Evolutionary conservation across 495 filamentous ascomycete genomes (phyloP).

Genomic region (Penicillium macrosclerotiorum): DNA sequence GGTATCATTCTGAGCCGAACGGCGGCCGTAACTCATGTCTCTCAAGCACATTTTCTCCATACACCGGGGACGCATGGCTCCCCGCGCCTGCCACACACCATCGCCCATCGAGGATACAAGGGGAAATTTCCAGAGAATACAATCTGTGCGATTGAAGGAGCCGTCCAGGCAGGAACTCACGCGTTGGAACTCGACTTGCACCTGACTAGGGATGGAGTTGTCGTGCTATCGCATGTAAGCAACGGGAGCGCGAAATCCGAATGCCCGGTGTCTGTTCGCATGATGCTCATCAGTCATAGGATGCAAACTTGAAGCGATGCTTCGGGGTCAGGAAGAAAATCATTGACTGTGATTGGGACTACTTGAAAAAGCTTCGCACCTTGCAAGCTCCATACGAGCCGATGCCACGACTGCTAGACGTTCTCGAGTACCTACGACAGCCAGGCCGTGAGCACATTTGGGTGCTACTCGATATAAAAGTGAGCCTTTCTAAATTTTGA

Average conservation of each 20-base stretch:
- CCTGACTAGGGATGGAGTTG: constrained; percentile 74
- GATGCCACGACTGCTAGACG: constrained; percentile 73
- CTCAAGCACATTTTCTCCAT: constrained; percentile 17
- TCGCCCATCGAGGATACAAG: constrained; percentile 86
- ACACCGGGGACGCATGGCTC: constrained; percentile 3
- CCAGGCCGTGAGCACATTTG: constrained; percentile 65
- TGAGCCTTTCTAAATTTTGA: constrained; percentile 21
- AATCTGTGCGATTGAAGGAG: constrained; percentile 70
- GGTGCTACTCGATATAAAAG: constrained; percentile 88
- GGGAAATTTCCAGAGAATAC: constrained; percentile 81
- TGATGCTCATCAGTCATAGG: constrained; percentile 46
- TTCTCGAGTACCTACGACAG: constrained; percentile 66
- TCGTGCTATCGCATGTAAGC: constrained; percentile 80
- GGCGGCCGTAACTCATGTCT: not conserved
- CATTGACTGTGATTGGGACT: constrained; percentile 70
- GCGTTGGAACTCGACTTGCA: constrained; percentile 90
- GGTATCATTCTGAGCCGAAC: not conserved
- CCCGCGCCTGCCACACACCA: constrained; percentile 58
- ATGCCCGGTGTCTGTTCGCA: not conserved
- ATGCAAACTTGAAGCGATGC: constrained; percentile 72
- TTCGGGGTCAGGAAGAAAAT: constrained; percentile 70
- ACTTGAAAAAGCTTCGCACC: constrained; percentile 67
- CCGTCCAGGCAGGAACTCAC: constrained; percentile 69
- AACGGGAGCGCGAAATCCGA: not conserved
- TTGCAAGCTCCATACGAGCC: constrained; percentile 61